Evolutionary conservation across 2,329 filamentous ascomycete species (phyloP), one percentile per base, ranked within the genome.

Genomic region (Mycocentrospora acerina): DNA sequence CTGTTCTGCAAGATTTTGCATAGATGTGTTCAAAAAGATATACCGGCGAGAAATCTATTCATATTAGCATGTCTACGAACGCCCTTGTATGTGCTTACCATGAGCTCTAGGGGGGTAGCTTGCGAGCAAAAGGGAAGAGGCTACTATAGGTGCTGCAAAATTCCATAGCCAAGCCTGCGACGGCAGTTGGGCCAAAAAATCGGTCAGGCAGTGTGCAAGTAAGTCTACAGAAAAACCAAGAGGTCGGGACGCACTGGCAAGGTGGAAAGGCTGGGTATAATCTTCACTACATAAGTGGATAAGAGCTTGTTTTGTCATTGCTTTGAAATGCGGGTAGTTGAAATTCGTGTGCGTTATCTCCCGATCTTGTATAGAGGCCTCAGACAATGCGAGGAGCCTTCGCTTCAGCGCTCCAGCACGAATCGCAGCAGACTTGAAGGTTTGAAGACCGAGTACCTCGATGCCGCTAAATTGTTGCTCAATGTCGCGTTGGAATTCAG

Each of bases 41-140:
- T 7, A 37, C 22, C 4, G 40, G 40, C 18, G 42, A 17, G 37
- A 51, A 48, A 13, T 24, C 39, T 50, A 24, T 24, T 11, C 10
- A 18, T 29, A 13, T 42, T 9, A 42, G 19, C 24, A 11, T n/a
- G 4, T 31, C 16, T 14, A 13, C 14, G 14, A 13, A 10, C n/a
- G 7, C 10, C 12, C 10, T 7, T 22, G 8, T 24, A 14, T 15
- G 17, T 36, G 22, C 50, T 43, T 47, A 62, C 52, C 15, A 34
- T 62, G 48, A 8, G 51, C 35, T 7, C 42, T 35, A 15, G 51
- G 51, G 17, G 53, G 51, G 34, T 59, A 62, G 19, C 44, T 51
- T 6, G 53, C 41, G 3, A 64, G 39, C 19, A 58, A 29, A 2
- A 62, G 30, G 12, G 57, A 46, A 3, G 51, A 62, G 9, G 51